Conservation (phyloP, 371 early-diverging fungal genomes). For the Mortierella sp. region DNA sequence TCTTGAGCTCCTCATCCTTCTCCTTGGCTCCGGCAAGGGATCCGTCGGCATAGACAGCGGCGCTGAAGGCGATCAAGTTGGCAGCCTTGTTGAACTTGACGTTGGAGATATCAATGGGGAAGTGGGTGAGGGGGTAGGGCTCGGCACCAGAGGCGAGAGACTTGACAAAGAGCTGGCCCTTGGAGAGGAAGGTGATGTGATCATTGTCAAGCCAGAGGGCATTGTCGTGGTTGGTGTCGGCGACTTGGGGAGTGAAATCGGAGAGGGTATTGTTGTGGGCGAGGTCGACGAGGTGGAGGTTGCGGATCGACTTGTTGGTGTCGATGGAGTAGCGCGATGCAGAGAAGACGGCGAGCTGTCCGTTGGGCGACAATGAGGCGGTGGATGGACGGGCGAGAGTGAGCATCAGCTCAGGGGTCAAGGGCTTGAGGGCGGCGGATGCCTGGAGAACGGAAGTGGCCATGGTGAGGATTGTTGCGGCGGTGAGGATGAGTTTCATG, state of each 20-base stretch:
- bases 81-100: slow-evolving; percentile 63
- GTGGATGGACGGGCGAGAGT: slow-evolving; percentile 66
- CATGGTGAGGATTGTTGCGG: slow-evolving; percentile 38
- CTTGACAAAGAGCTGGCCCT: slow-evolving; percentile 65
- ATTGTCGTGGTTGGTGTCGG: slow-evolving; percentile 62
- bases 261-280: slow-evolving; percentile 59
- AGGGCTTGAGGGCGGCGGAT: slow-evolving; percentile 36
- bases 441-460: slow-evolving; percentile 17
- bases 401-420: slow-evolving; percentile 67
- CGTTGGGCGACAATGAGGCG: slow-evolving; percentile 65
- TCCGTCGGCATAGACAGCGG: slow-evolving; percentile 66
- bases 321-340: slow-evolving; percentile 64
- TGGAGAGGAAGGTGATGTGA: slow-evolving; percentile 66
- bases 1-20: slow-evolving; percentile 60
- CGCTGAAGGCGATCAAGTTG: slow-evolving; percentile 67
- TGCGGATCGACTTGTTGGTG: slow-evolving; percentile 65
- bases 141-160: slow-evolving; percentile 46
- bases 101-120: slow-evolving; percentile 63
- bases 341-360: slow-evolving; percentile 65
- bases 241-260: slow-evolving; percentile 58
- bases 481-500: slow-evolving; percentile 16
- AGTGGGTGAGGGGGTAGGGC: slow-evolving; percentile 66
- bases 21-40: slow-evolving; percentile 62
- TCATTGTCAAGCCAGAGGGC: slow-evolving; percentile 69
- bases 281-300: slow-evolving; percentile 63